These are phyloP conservation scores for Fusarium clavum DNA, from an alignment of 2,329 filamentous ascomycete species.

Conservation along the genomic window DNA sequence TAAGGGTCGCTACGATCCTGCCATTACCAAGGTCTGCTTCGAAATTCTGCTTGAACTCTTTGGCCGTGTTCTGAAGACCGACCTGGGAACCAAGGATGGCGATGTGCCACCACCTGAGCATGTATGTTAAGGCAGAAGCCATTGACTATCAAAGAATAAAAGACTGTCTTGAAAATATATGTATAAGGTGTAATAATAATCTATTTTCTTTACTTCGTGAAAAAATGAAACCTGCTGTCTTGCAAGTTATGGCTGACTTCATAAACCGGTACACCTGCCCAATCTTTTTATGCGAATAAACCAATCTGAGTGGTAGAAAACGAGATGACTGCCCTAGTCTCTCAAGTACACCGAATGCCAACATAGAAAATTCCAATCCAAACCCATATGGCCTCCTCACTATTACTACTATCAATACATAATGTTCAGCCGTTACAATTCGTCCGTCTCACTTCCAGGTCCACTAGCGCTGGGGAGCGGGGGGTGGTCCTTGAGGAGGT, in stretches of 20 bases:
- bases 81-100: slow-evolving; percentile 77
- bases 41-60: slow-evolving; percentile 91
- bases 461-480: slow-evolving; percentile 44
- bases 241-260: slow-evolving; percentile 27
- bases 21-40: slow-evolving; percentile 87
- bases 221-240: slow-evolving; percentile 32
- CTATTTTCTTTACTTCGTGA: slow-evolving; percentile 47
- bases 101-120: slow-evolving; percentile 74
- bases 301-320: slow-evolving; percentile 38
- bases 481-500: slow-evolving; percentile 46
- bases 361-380: slow-evolving; percentile 26
- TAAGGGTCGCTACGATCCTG: slow-evolving; percentile 94
- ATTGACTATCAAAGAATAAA: background rate
- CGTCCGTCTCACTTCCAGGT: slow-evolving; percentile 35
- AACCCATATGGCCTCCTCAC: slow-evolving; percentile 12
- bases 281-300: slow-evolving; percentile 25
- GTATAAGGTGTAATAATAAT: slow-evolving; percentile 42
- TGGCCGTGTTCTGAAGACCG: slow-evolving; percentile 78
- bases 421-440: slow-evolving; percentile 26
- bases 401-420: slow-evolving; percentile 24
- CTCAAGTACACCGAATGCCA: slow-evolving; percentile 33
- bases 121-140: slow-evolving; percentile 66
- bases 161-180: background rate
- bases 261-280: slow-evolving; percentile 37
- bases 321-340: slow-evolving; percentile 22